phyloP scores from a whole-genome alignment of 345 rosid genomes.

The Populus pruinosa region DNA sequence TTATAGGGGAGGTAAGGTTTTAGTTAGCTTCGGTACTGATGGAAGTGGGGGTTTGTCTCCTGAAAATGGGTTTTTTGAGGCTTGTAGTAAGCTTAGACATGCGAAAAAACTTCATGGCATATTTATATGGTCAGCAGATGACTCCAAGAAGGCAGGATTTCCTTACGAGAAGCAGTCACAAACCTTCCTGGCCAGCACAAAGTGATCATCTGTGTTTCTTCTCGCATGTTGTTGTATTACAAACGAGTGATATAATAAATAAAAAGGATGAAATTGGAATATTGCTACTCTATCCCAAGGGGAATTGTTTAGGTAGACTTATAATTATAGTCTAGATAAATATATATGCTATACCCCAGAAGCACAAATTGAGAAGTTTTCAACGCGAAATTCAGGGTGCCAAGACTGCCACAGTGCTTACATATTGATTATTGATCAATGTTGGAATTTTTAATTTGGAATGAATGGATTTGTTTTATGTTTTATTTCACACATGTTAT shows the following conservation, averaged over 20 bases:
- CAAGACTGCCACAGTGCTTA: too few relatives aligned
- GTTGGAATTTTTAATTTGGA: too few relatives aligned
- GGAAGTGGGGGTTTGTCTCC: constrained; percentile 46
- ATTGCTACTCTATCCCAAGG: too few relatives aligned
- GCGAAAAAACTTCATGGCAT: constrained; percentile 47
- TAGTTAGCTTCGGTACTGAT: constrained; percentile 49
- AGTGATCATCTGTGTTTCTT: constrained; percentile 3
- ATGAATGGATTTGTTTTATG: too few relatives aligned
- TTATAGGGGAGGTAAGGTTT: constrained; percentile 41
- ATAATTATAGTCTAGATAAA: too few relatives aligned
- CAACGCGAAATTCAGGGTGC: too few relatives aligned
- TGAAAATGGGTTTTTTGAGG: constrained; percentile 42
- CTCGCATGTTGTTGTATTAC: not conserved
- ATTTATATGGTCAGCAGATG: constrained; percentile 58
- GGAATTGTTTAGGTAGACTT: too few relatives aligned
- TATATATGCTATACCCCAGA: too few relatives aligned
- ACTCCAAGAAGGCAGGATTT: constrained; percentile 47
- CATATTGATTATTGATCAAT: too few relatives aligned
- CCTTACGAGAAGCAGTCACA: constrained; percentile 39
- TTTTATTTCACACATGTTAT: too few relatives aligned
- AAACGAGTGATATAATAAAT: not conserved
- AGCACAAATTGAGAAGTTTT: too few relatives aligned
- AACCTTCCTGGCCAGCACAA: constrained; percentile 20
- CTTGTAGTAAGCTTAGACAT: constrained; percentile 32
- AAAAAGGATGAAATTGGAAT: too few relatives aligned